Percentiles rank a stretch among this genome's conserved stretches.
phyloP scores from a whole-genome alignment of 2,329 filamentous ascomycete species.

The Xylariaceae sp. region DNA sequence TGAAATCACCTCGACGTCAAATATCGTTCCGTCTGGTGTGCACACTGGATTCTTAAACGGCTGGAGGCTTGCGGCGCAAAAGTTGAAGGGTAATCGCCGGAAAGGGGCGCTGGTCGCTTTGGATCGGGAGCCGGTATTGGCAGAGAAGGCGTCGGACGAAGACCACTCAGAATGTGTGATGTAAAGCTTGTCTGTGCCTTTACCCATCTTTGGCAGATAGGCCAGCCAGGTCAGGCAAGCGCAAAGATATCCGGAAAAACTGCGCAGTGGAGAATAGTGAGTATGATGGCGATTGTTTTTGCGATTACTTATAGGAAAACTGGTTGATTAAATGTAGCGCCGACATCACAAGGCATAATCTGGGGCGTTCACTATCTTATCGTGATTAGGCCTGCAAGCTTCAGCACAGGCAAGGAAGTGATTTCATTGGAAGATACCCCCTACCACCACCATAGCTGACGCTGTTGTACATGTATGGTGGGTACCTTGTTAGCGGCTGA shows the following conservation, averaged over 20 bases:
- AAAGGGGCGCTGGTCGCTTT: conserved; percentile 68
- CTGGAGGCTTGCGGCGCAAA: conserved; percentile 93
- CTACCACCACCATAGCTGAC: too few relatives aligned
- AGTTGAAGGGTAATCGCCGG: conserved; percentile 94
- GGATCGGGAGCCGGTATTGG: conserved; percentile 71
- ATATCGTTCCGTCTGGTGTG: conserved; percentile 84
- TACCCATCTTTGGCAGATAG: conserved; percentile 47
- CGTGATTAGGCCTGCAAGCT: too few relatives aligned
- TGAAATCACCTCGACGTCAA: conserved; percentile 92
- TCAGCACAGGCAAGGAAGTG: too few relatives aligned
- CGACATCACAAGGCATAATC: too few relatives aligned
- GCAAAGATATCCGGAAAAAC: not conserved
- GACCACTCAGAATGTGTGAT: conserved; percentile 99
- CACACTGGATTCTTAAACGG: conserved; percentile 96
- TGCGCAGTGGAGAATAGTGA: not conserved
- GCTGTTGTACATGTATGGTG: too few relatives aligned
- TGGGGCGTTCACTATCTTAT: too few relatives aligned
- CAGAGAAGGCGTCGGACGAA: conserved; percentile 85
- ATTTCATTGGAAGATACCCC: too few relatives aligned
- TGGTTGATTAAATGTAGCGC: too few relatives aligned
- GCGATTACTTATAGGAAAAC: too few relatives aligned
- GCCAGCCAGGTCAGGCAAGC: not conserved
- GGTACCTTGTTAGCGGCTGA: not conserved
- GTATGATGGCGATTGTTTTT: too few relatives aligned
- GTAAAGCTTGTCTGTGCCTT: conserved; percentile 63